Percentiles rank a stretch among this genome's conserved stretches.
Evolutionary conservation across 257 asterid genomes (phyloP).

Genomic region (Misopates orontium): DNA sequence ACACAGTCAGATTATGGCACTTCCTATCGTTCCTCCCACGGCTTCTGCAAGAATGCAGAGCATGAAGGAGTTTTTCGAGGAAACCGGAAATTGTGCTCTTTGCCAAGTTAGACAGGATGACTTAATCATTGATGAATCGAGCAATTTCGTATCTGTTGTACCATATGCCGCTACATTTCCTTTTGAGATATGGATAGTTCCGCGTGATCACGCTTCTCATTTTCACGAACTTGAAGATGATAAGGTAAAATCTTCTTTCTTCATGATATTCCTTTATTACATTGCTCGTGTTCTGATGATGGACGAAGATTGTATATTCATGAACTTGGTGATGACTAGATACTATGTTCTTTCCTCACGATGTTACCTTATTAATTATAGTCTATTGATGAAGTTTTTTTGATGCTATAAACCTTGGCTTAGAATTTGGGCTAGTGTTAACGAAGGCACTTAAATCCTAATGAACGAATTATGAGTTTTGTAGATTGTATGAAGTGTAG

Average conservation of each 20-base stretch:
- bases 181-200: slow-evolving; percentile 91
- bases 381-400: neutral
- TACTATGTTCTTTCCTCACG: too few species aligned
- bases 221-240: slow-evolving; percentile 63
- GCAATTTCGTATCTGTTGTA: slow-evolving; percentile 65
- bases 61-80: slow-evolving; percentile 66
- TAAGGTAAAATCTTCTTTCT: slow-evolving; percentile 48
- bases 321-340: too few species aligned
- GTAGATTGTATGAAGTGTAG: neutral
- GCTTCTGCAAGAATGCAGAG: slow-evolving; percentile 62
- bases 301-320: too few species aligned
- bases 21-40: slow-evolving; percentile 75
- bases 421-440: neutral
- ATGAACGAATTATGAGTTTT: neutral
- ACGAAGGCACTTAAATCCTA: neutral
- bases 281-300: neutral
- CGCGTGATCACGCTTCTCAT: slow-evolving; percentile 78
- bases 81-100: slow-evolving; percentile 74
- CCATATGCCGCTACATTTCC: slow-evolving; percentile 85
- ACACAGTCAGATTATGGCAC: slow-evolving; percentile 92
- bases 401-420: neutral
- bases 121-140: slow-evolving; percentile 56
- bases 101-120: slow-evolving; percentile 54
- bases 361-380: neutral
- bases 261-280: neutral